phyloP scores from a whole-genome alignment of 352 stramenopile species.

The Saprolegnia parasitica region DNA sequence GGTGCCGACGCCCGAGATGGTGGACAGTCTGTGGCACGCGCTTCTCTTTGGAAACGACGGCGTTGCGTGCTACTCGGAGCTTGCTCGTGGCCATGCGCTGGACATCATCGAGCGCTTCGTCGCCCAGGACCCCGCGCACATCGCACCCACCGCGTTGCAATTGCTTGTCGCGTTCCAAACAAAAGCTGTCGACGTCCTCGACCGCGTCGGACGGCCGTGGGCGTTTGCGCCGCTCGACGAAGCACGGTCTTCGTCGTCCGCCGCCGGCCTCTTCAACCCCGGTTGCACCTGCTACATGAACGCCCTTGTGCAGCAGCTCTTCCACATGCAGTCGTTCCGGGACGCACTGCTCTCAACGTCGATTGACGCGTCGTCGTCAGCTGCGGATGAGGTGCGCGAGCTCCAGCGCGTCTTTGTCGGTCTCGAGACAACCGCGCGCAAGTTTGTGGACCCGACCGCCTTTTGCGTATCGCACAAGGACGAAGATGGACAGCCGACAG shows the following conservation, averaged over 20 bases:
- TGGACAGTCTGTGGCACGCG: background rate
- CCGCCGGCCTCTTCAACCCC: slow-evolving; percentile 93
- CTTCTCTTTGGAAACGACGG: slow-evolving; percentile 2
- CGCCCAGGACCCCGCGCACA: background rate
- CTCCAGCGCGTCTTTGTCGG: slow-evolving; percentile 68
- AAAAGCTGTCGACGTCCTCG: slow-evolving; percentile 33
- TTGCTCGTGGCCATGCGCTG: background rate
- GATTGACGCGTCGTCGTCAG: slow-evolving; percentile 21
- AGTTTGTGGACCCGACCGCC: slow-evolving; percentile 49
- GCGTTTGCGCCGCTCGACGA: slow-evolving; percentile 48
- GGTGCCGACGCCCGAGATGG: background rate
- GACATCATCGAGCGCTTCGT: background rate
- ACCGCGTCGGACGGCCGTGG: slow-evolving; percentile 49
- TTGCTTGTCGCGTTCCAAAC: slow-evolving; percentile 29
- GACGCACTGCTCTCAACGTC: slow-evolving; percentile 37
- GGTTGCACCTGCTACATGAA: slow-evolving; percentile 99
- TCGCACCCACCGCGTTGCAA: background rate
- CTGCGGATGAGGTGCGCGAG: slow-evolving; percentile 50
- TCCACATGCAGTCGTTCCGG: slow-evolving; percentile 64
- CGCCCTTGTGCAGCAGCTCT: slow-evolving; percentile 96
- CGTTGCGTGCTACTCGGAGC: background rate
- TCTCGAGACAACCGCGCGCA: slow-evolving; percentile 42
- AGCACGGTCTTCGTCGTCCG: slow-evolving; percentile 30
- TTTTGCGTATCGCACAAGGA: slow-evolving; percentile 69
- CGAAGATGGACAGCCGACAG: slow-evolving; percentile 63